Base-by-base conservation (phyloP, 768 basidiomycete species). In the Trichaptum fuscoviolaceum region DNA sequence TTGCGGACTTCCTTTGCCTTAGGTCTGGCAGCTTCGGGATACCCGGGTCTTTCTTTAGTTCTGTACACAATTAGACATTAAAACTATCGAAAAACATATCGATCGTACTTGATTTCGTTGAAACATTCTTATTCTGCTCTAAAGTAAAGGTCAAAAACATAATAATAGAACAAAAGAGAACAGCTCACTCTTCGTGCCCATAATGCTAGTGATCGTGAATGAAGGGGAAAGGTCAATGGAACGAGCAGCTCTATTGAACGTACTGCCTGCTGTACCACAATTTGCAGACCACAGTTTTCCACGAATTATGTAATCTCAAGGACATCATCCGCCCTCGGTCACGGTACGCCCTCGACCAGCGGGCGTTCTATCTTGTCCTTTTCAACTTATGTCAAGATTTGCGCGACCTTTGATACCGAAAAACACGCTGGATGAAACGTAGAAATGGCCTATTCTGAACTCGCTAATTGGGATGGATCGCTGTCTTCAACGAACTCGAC, bases 1-100 rank as follows among this genome's bases (percentile, higher is more conserved):
- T 82, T 65, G 81, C 81, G 78, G 84, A 84, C 67, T 82, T 79
- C 23, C 81, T 79, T 75, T 75, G 78, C 78, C 92, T 92, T 62
- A 91, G 78, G 77, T 87, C 82, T 18, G 92, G 89, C 1, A 96
- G 83, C 72, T 90, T 87, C 7, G 95, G 95, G 1, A 97, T 80
- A 20, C 94, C 95, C 36, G 92, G 91, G 75, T 96, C 95, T 73
- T 93, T 95, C 77, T 91, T 94, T 57, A 94, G 79, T 73, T 91
- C 93, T 94, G 42, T 12, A 20, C 2, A 20, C 42, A 52, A 52
- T 52, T 52, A 52, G 42, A 12, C 42, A 52, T 4, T 5, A 52
- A 52, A 52, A 4, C 6, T 5, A 15, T 15, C 20, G 12, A 52
- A 52, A 12, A 20, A 20, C 42, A n/a, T 52, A 52, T 30, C 30